Percentiles rank a stretch among this genome's conserved stretches.
Conservation (phyloP, 1,139 yeast genomes). For the Yamadazyma sp. region DNA sequence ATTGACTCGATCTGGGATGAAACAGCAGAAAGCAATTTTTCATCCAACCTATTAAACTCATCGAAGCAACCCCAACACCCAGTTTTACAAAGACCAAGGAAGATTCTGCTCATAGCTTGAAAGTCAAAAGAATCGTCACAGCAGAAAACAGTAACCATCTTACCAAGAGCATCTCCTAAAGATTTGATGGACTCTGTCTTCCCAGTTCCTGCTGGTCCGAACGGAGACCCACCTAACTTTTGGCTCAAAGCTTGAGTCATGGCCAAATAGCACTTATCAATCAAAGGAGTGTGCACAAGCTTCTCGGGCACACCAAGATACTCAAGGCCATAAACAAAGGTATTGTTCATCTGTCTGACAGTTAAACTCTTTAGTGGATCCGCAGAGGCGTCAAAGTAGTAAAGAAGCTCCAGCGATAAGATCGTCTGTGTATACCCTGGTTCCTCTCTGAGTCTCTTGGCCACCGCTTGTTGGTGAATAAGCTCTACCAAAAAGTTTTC, state of each 20-base stretch:
- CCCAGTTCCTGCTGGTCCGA: constrained; percentile 98
- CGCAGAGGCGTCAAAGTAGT: constrained; percentile 29
- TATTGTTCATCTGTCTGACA: constrained; percentile 54
- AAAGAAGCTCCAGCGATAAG: constrained; percentile 45
- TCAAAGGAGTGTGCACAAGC: constrained; percentile 75
- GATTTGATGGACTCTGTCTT: constrained; percentile 92
- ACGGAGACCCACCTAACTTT: constrained; percentile 84
- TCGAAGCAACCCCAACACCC: constrained; percentile 98
- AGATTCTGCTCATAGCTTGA: constrained; percentile 73
- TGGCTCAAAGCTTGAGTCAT: constrained; percentile 77
- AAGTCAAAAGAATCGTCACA: constrained; percentile 91
- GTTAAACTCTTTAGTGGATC: constrained; percentile 36
- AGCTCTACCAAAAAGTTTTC: constrained; percentile 67
- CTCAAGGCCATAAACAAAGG: constrained; percentile 72
- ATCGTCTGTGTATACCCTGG: neutral
- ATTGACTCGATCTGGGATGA: constrained; percentile 79
- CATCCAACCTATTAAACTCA: constrained; percentile 83
- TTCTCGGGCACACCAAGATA: constrained; percentile 77
- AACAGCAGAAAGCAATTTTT: constrained; percentile 75
- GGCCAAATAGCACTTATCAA: constrained; percentile 62
- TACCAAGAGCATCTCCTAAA: constrained; percentile 76
- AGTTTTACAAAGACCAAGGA: constrained; percentile 79
- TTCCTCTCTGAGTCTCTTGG: constrained; percentile 2
- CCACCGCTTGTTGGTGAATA: constrained; percentile 57
- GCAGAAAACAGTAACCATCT: constrained; percentile 80